Evolutionary conservation across 75 land plant species (phyloP), one percentile per base, ranked within the genome.

Genomic region (Isoetes taiwanensis): DNA sequence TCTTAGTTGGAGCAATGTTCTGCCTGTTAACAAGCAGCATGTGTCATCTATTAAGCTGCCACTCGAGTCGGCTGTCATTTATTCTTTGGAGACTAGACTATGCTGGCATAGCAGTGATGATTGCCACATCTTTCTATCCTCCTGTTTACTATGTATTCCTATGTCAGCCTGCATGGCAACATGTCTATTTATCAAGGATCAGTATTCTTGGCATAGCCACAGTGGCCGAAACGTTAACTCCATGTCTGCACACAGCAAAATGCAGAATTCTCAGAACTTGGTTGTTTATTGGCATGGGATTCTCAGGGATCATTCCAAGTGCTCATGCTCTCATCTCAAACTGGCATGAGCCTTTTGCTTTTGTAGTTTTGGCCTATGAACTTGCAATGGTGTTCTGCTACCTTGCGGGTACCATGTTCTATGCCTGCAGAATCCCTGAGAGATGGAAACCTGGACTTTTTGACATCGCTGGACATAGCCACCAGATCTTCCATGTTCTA

Each of bases 401-500:
- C 39, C 66, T 66, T 2, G 12, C 55, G 0, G 91, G 91, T 5
- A 73, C 83, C 3, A 67, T 56, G 2, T 56, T 86, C 27, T 86
- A 86, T 57, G 76, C 76, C 10, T 63, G 56, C 29, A 56, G 91
- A 55, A 65, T 86, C 1, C 91, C 91, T 0, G 91, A 86, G 66
- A 58, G 75, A 52, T 82, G 79, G 80, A 64, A 56, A 56, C 91
- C 91, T 21, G 87, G 91, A 17, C 39, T 41, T 25, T 86, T 82
- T 38, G 91, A 86, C 53, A 63, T 86, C 21, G 83, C 70, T 3
- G 91, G 91, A 0, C 91, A 83, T 40, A 86, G 87, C 59, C 91
- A 86, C 34, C 87, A 83, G 75, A 76, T 86, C n/a, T 86, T 86
- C 41, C 91, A 86, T 43, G 78, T 82, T 28, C 60, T 85, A 32